Evolutionary conservation across 2,329 filamentous ascomycete species (phyloP).

Genomic region (Tympanopsis confertula): DNA sequence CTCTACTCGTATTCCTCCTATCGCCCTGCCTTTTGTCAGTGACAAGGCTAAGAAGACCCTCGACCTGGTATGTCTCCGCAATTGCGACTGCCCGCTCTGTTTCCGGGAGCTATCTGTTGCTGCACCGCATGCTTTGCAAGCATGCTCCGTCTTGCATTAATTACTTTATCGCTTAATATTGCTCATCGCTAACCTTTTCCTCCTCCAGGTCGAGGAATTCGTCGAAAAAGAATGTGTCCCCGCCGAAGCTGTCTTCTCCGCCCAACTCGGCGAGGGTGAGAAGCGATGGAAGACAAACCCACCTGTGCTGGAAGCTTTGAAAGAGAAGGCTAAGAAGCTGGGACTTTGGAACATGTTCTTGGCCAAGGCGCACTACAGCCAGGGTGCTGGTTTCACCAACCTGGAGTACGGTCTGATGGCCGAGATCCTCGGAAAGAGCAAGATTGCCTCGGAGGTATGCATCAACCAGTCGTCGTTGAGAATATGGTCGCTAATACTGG

Average conservation of each 20-base stretch:
- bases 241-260: constrained; percentile 68
- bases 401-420: constrained; percentile 97
- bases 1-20: not conserved
- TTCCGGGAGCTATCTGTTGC: no score
- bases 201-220: constrained; percentile 57
- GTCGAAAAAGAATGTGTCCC: constrained; percentile 92
- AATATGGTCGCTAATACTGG: no score
- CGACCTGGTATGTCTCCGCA: constrained; percentile 53
- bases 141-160: no score
- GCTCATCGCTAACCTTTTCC: not conserved
- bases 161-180: no score
- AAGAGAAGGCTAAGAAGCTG: constrained; percentile 67
- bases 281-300: constrained; percentile 74
- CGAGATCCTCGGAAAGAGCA: constrained; percentile 81
- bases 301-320: constrained; percentile 74
- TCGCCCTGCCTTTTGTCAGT: constrained; percentile 41
- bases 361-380: constrained; percentile 86
- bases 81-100: no score
- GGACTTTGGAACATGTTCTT: constrained; percentile 99
- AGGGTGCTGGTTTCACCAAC: constrained; percentile 89
- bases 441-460: constrained; percentile 58
- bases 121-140: no score
- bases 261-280: constrained; percentile 67
- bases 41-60: constrained; percentile 74
- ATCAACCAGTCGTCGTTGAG: no score